These are phyloP conservation scores for Tetrahymena malaccensis DNA, from an alignment of 73 alveolate species.

Conservation along the genomic window DNA sequence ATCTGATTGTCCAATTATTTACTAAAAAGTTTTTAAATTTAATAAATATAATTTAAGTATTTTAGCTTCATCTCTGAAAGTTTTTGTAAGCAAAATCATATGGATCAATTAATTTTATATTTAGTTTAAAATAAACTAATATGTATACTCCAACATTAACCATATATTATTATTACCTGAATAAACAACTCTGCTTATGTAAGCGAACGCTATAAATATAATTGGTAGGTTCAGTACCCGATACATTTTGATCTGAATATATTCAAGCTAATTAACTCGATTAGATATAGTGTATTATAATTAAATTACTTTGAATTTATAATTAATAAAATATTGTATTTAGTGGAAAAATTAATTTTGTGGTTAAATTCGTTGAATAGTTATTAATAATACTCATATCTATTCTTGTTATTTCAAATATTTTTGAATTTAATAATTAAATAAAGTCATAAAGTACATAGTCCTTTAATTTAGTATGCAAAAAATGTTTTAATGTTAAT, in stretches of 20 bases:
- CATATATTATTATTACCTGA: neutral
- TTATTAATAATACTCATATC: neutral
- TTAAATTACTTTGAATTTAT: neutral
- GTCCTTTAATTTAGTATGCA: no score
- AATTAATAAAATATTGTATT: no score
- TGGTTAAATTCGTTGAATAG: neutral
- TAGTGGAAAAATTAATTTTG: neutral
- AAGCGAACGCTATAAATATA: neutral
- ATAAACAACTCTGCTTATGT: neutral
- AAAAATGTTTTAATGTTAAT: no score
- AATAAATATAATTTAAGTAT: neutral
- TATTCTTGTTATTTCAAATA: neutral
- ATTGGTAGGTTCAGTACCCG: neutral
- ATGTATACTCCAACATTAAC: no score
- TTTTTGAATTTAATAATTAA: no score
- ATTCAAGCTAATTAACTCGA: no score
- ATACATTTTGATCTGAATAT: neutral
- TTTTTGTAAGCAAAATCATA: no score
- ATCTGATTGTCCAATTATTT: neutral
- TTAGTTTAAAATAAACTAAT: no score
- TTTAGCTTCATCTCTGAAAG: neutral
- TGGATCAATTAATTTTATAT: no score
- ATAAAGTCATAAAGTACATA: no score
- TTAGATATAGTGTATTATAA: no score
- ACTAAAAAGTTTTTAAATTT: neutral